phyloP scores from a whole-genome alignment of 2,329 filamentous ascomycete species.

The Lachnellula arida region DNA sequence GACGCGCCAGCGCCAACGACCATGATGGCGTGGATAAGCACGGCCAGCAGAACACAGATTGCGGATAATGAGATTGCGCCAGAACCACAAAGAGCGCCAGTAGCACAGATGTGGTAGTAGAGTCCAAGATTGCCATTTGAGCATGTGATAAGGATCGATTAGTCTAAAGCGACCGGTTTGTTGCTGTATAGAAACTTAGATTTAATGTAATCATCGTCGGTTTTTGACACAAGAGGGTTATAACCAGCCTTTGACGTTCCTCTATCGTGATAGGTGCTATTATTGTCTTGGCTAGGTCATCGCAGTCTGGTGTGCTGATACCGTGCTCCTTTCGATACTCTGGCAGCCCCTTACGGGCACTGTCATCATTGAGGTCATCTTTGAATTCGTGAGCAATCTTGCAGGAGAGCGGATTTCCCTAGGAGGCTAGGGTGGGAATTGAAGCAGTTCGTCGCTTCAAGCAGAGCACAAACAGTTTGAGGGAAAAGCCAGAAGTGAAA shows the following conservation, averaged over 20 bases:
- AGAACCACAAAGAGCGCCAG: constrained; percentile 21
- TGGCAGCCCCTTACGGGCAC: constrained; percentile 7
- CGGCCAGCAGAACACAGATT: constrained; percentile 15
- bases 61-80: constrained; percentile 16
- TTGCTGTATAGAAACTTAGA: constrained; percentile 16
- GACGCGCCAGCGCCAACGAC: constrained; percentile 7
- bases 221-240: constrained; percentile 9
- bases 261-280: constrained; percentile 10
- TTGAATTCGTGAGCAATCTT: constrained; percentile 17
- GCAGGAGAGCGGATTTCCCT: constrained; percentile 10
- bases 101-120: constrained; percentile 20
- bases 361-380: constrained; percentile 19
- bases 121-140: constrained; percentile 11
- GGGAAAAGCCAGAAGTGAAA: constrained; percentile 12
- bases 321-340: constrained; percentile 12
- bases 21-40: constrained; percentile 4
- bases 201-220: constrained; percentile 17
- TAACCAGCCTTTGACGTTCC: constrained; percentile 5
- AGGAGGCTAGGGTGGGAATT: constrained; percentile 11
- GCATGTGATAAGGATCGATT: constrained; percentile 12
- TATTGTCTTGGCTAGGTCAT: constrained; percentile 15
- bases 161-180: constrained; percentile 13
- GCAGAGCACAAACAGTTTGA: constrained; percentile 9
- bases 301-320: constrained; percentile 16
- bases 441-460: constrained; percentile 10